Percentiles rank a stretch among this genome's conserved stretches.
These are phyloP conservation scores for Backusella australiensis DNA, from an alignment of 192 early-diverging fungal genomes.

Conservation along the genomic window DNA sequence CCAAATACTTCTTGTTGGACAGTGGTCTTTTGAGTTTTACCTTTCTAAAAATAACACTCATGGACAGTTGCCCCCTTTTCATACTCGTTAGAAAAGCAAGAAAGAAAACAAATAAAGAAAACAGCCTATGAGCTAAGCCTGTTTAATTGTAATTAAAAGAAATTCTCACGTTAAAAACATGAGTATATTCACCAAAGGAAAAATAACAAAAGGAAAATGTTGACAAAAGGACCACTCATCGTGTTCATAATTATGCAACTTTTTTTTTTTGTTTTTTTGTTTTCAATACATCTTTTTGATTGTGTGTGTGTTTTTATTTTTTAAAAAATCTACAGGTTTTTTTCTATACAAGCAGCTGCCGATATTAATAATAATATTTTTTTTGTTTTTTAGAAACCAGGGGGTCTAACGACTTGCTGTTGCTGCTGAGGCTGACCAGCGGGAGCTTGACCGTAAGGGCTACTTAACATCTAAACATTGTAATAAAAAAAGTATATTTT, in stretches of 20 bases:
- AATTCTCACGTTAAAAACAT: background rate
- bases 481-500: background rate
- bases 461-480: conserved; percentile 1
- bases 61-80: background rate
- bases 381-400: conserved; percentile 12
- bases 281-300: background rate
- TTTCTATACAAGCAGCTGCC: background rate
- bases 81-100: background rate
- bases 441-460: conserved; percentile 3
- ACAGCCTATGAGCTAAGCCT: background rate
- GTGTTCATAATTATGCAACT: background rate
- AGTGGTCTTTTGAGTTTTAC: background rate
- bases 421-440: conserved; percentile 13
- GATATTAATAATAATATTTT: background rate
- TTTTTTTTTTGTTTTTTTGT: background rate
- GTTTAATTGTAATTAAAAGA: background rate
- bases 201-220: background rate
- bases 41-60: background rate
- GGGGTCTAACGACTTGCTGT: conserved; percentile 9
- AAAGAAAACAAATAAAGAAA: background rate
- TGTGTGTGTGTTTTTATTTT: background rate
- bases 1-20: background rate
- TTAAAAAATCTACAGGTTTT: background rate
- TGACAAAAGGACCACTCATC: background rate
- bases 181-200: background rate